A percentile compares a stretch with the other conserved stretches of the same genome.
These are phyloP conservation scores for Aspergillus fumigatus DNA, from an alignment of 2,329 filamentous ascomycete species.

Conservation along the genomic window DNA sequence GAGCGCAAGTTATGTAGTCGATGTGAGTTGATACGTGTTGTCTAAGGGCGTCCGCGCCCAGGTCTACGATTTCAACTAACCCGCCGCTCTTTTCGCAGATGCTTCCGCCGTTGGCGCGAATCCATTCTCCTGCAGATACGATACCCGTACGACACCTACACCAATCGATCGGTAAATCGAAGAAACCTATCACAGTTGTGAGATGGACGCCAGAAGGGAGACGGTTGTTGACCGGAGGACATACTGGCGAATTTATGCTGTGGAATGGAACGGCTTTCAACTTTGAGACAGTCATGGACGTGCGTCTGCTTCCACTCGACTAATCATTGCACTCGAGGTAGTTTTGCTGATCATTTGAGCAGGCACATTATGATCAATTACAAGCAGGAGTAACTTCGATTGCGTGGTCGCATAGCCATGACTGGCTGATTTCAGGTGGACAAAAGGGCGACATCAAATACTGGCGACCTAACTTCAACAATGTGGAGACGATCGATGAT, in stretches of 20 bases:
- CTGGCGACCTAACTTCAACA: constrained; percentile 99
- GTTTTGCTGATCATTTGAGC: constrained; percentile 11
- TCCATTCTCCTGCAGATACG: constrained; percentile 72
- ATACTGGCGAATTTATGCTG: constrained; percentile 94
- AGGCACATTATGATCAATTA: constrained; percentile 67
- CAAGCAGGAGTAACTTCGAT: constrained; percentile 43
- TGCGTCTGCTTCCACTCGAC: constrained; percentile 23
- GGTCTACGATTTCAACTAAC: constrained; percentile 8
- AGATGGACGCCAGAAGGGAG: constrained; percentile 96
- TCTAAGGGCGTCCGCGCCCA: not conserved
- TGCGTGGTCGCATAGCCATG: constrained; percentile 85
- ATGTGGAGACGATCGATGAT: constrained; percentile 82
- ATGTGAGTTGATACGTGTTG: constrained; percentile 54
- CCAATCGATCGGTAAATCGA: constrained; percentile 97
- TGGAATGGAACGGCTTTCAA: constrained; percentile 99
- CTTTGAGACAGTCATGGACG: constrained; percentile 97
- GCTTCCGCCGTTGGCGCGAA: constrained; percentile 74
- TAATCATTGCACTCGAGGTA: not conserved
- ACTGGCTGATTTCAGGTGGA: constrained; percentile 94
- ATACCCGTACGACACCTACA: constrained; percentile 94
- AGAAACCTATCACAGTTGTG: constrained; percentile 94
- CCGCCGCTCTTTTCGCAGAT: constrained; percentile 53
- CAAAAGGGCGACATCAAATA: constrained; percentile 96
- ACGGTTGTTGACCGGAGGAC: constrained; percentile 84
- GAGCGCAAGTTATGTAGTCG: constrained; percentile 81